Evolutionary conservation across 2,329 filamentous ascomycete genomes (phyloP), one percentile per base, ranked within the genome.

Genomic region (Penicillium brevicompactum): DNA sequence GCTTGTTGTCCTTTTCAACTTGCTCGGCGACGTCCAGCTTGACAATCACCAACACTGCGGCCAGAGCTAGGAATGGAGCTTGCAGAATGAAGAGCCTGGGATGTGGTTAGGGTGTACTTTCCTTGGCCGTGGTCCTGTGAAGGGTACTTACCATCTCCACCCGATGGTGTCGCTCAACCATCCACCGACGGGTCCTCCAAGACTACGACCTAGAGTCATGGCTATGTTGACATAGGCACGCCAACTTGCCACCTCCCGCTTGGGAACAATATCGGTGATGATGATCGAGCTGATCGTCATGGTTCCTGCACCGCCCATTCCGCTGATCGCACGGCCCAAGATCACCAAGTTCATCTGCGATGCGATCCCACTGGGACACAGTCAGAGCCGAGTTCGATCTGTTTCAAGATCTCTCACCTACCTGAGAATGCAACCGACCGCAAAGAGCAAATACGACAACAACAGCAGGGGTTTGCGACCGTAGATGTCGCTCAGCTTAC

Each of bases 161-260:
- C 86, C 86, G 11, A 88, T 77, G 0, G 80, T 79, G 59, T 88
- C 84, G 1, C 84, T 82, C 2, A 88, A 69, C 64, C 78, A 82
- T 2, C 86, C 87, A 1, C 86, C 87, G 0, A 87, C 53, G 0
- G 82, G 80, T 1, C 82, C 82, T 31, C 82, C 82, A 21, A 79
- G 69, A 54, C 76, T 78, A 10, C 80, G 71, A 10, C 80, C 81
- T 0, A 78, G 74, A 0, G 80, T 83, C 58, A 77, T 75, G 14
- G 77, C 69, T 13, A 83, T 71, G 51, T 83, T 83, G 42, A 83
- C 75, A 65, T 82, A 83, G 27, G 78, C 76, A 43, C 81, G 68
- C 71, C 77, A 79, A 0, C 70, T 67, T 0, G 80, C 81, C 0
- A 82, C 72, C 11, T 82, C 78, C 9, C 77, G 71, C 2, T 78